A percentile compares a stretch with the other conserved stretches of the same genome.
phyloP scores from a whole-genome alignment of 805 yeast genomes.

The Ogataea degrootiae region DNA sequence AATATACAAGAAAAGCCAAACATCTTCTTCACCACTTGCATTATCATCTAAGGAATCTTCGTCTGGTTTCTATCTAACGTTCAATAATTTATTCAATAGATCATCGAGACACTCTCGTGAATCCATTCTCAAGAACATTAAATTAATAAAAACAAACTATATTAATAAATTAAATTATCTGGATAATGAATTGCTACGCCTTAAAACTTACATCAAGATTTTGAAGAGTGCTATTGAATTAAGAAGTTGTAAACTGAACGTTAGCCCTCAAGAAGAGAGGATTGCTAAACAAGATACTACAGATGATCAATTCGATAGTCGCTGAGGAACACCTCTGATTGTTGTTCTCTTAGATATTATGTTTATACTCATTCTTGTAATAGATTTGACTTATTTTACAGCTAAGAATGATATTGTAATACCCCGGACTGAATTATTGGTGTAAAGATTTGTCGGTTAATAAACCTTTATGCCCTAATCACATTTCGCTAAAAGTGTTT shows the following conservation, averaged over 20 bases:
- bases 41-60: not conserved
- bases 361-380: too few relatives aligned
- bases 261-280: not conserved
- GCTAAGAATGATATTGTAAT: too few relatives aligned
- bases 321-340: not conserved
- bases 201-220: constrained; percentile 40
- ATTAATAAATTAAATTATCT: constrained; percentile 38
- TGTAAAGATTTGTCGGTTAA: too few relatives aligned
- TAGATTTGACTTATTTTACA: too few relatives aligned
- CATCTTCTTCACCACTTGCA: not conserved
- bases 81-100: constrained; percentile 13
- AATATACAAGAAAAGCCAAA: constrained; percentile 6
- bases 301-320: constrained; percentile 30
- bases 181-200: constrained; percentile 40
- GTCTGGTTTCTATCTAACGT: constrained; percentile 4
- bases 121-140: constrained; percentile 28
- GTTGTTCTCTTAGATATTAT: too few relatives aligned
- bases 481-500: too few relatives aligned
- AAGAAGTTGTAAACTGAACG: constrained; percentile 31
- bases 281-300: constrained; percentile 4
- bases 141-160: constrained; percentile 35
- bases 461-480: too few relatives aligned
- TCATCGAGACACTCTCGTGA: constrained; percentile 10
- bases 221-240: constrained; percentile 45
- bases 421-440: too few relatives aligned